phyloP scores from a whole-genome alignment of 2,329 filamentous ascomycete species.

The Talaromyces funiculosus region DNA sequence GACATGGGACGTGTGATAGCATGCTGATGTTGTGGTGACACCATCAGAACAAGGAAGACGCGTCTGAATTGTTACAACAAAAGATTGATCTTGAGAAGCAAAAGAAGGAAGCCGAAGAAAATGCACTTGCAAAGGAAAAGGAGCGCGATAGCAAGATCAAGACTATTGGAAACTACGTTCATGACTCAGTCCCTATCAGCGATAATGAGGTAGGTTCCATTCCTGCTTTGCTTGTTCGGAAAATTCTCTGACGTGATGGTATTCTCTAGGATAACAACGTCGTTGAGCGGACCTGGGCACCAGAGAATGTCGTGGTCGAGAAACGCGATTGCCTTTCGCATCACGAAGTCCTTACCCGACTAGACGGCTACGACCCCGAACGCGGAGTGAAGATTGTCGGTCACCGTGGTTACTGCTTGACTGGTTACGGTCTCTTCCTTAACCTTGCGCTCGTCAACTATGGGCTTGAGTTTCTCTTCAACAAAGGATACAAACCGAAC shows the following conservation, averaged over 20 bases:
- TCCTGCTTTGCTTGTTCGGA: background rate
- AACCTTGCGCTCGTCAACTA: conserved; percentile 95
- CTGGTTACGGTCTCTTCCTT: conserved; percentile 80
- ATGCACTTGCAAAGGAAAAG: conserved; percentile 68
- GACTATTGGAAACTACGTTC: conserved; percentile 85
- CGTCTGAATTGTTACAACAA: conserved; percentile 69
- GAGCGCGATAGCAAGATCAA: conserved; percentile 71
- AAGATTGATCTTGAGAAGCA: conserved; percentile 73
- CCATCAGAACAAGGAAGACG: conserved; percentile 72
- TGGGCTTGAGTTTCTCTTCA: conserved; percentile 78
- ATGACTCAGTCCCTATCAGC: conserved; percentile 77
- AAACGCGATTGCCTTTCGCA: conserved; percentile 79
- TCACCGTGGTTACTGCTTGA: conserved; percentile 89
- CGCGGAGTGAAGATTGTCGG: conserved; percentile 91
- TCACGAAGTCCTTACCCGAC: conserved; percentile 81
- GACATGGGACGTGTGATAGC: background rate
- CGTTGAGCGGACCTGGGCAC: conserved; percentile 71
- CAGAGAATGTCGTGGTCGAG: conserved; percentile 66
- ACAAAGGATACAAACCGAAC: conserved; percentile 73
- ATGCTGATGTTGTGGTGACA: background rate
- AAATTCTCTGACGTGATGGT: background rate
- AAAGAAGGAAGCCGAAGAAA: conserved; percentile 72
- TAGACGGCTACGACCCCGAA: conserved; percentile 90
- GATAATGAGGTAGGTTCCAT: conserved; percentile 62
- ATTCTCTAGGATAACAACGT: conserved; percentile 67